These are phyloP conservation scores for Lactarius tabidus DNA, from an alignment of 768 basidiomycete genomes.

Conservation along the genomic window DNA sequence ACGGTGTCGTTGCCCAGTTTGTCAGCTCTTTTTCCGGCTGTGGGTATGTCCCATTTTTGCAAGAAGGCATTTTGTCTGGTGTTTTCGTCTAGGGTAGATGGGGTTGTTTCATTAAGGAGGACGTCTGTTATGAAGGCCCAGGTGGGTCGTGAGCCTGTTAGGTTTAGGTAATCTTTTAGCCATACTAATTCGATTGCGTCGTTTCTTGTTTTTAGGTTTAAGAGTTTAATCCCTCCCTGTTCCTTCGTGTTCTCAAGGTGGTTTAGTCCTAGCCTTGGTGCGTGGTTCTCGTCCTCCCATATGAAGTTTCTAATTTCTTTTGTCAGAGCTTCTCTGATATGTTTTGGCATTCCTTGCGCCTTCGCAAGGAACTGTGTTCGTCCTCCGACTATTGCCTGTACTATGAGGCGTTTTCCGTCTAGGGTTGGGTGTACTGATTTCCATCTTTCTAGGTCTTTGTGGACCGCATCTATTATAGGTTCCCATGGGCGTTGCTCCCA, in stretches of 20 bases:
- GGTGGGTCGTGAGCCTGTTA: not conserved
- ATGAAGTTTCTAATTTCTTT: conserved; percentile 20
- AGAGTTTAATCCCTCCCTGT: conserved; percentile 20
- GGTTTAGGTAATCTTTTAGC: conserved; percentile 19
- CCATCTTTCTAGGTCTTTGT: too few relatives aligned
- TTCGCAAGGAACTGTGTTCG: too few relatives aligned
- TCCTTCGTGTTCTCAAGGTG: not conserved
- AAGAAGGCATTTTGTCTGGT: conserved; percentile 9
- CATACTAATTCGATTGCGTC: conserved; percentile 23
- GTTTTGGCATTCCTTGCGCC: too few relatives aligned
- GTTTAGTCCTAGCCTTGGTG: not conserved
- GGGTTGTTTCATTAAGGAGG: not conserved
- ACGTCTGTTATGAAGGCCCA: conserved; percentile 22
- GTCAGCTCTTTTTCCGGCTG: not conserved
- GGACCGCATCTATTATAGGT: too few relatives aligned
- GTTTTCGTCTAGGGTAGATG: fast-evolving
- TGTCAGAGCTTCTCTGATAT: too few relatives aligned
- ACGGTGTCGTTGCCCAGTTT: too few relatives aligned
- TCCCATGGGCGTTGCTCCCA: too few relatives aligned
- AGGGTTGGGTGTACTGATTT: too few relatives aligned
- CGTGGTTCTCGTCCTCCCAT: conserved; percentile 11
- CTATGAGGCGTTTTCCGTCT: not conserved
- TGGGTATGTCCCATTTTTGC: conserved; percentile 12
- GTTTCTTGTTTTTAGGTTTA: conserved; percentile 16
- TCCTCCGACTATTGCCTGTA: too few relatives aligned